phyloP scores from a whole-genome alignment of 176 grass and related monocot genomes.

The Canna indica region DNA sequence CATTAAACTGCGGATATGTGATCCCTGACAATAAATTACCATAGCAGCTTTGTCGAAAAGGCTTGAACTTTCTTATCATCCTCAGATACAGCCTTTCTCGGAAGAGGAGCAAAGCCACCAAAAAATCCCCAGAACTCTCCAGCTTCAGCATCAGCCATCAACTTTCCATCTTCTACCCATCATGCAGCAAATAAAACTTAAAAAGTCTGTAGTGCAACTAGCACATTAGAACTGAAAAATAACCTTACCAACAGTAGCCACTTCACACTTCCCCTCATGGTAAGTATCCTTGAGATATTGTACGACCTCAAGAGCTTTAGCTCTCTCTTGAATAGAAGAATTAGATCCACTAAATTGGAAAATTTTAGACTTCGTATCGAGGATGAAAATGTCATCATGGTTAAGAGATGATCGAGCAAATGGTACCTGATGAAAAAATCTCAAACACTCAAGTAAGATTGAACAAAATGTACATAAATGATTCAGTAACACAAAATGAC shows the following conservation, averaged over 20 bases:
- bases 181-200: neutral
- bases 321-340: constrained; percentile 97
- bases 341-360: constrained; percentile 95
- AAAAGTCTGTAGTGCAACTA: neutral
- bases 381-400: constrained; percentile 93
- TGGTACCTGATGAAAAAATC: constrained; percentile 49
- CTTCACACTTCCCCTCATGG: constrained; percentile 80
- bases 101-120: constrained; percentile 94
- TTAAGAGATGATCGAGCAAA: constrained; percentile 77
- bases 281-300: constrained; percentile 94
- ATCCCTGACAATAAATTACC: constrained; percentile 35
- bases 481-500: constrained; percentile 1
- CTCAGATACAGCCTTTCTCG: constrained; percentile 47
- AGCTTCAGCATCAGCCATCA: constrained; percentile 90
- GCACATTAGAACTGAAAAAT: neutral
- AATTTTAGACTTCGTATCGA: constrained; percentile 93
- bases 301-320: constrained; percentile 94
- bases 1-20: constrained; percentile 1
- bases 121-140: constrained; percentile 98
- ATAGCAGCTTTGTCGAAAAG: constrained; percentile 44
- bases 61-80: constrained; percentile 31
- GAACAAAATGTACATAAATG: constrained; percentile 6
- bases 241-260: constrained; percentile 75
- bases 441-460: constrained; percentile 1
- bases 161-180: constrained; percentile 70